These are phyloP conservation scores for Podila epigama DNA, from an alignment of 192 early-diverging fungal genomes.

Conservation along the genomic window DNA sequence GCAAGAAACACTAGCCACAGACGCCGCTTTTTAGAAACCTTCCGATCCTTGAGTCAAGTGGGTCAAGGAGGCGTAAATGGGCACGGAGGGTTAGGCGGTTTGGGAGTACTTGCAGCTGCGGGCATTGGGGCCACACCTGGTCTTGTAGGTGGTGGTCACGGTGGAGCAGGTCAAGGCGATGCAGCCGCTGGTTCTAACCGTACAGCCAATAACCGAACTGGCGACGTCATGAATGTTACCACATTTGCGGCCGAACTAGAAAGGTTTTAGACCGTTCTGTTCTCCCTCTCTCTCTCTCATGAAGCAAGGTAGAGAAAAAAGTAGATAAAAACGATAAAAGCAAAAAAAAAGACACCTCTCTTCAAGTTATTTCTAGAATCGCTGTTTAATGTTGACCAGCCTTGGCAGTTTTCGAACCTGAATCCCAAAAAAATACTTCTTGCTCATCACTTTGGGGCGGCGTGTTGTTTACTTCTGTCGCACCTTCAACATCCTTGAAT, in stretches of 20 bases:
- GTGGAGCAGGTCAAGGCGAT: neutral
- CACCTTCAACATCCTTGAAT: too few species aligned
- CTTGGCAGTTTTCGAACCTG: too few species aligned
- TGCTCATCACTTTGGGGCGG: too few species aligned
- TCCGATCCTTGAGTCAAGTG: conserved; percentile 37
- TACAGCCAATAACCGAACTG: conserved; percentile 8
- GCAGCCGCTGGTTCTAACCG: neutral
- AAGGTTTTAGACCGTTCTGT: too few species aligned
- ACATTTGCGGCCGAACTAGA: conserved; percentile 38
- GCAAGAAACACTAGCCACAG: conserved; percentile 10
- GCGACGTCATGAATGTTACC: conserved; percentile 48
- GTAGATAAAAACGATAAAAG: too few species aligned
- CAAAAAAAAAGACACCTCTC: too few species aligned
- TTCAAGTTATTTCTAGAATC: too few species aligned
- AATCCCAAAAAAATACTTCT: too few species aligned
- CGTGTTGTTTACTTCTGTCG: too few species aligned
- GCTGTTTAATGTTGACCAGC: too few species aligned
- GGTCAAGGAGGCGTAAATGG: conserved; percentile 6
- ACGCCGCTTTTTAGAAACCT: conserved; percentile 27
- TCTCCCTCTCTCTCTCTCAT: too few species aligned
- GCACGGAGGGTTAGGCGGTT: conserved; percentile 3
- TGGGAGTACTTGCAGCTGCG: conserved; percentile 18
- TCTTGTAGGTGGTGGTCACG: neutral
- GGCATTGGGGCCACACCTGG: conserved; percentile 2
- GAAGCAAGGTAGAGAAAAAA: too few species aligned